Conservation (phyloP, 192 early-diverging fungal genomes). For the Coemansia aciculifera region DNA sequence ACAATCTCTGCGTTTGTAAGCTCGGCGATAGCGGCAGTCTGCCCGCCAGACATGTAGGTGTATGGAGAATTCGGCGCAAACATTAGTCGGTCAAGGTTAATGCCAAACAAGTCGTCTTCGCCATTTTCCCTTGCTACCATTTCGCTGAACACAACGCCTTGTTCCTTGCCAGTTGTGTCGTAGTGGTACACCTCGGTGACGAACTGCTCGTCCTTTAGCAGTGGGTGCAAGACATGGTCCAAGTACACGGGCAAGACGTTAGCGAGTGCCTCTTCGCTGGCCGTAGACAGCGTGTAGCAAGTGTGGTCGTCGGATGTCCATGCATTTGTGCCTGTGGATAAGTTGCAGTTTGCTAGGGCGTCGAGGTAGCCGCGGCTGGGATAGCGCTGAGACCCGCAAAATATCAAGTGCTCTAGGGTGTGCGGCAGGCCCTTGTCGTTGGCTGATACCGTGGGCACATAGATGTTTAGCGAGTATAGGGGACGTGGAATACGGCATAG, state of each 20-base stretch:
- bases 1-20: slow-evolving; percentile 76
- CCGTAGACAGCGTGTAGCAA: slow-evolving; percentile 66
- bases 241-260: slow-evolving; percentile 76
- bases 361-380: slow-evolving; percentile 75
- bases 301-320: slow-evolving; percentile 64
- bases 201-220: slow-evolving; percentile 72
- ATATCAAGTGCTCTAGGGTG: slow-evolving; percentile 80
- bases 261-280: slow-evolving; percentile 67
- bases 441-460: slow-evolving; percentile 69
- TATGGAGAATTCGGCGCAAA: slow-evolving; percentile 62
- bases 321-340: slow-evolving; percentile 77
- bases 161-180: slow-evolving; percentile 65
- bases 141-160: slow-evolving; percentile 79
- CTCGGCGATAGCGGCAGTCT: slow-evolving; percentile 67
- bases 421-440: slow-evolving; percentile 79
- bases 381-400: slow-evolving; percentile 73
- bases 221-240: slow-evolving; percentile 78
- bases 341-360: slow-evolving; percentile 67
- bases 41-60: slow-evolving; percentile 73
- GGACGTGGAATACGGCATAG: slow-evolving; percentile 67
- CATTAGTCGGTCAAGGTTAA: slow-evolving; percentile 16
- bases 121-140: slow-evolving; percentile 76
- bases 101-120: slow-evolving; percentile 61
- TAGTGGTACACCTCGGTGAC: slow-evolving; percentile 81
- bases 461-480: slow-evolving; percentile 63